Base-by-base conservation (phyloP, 441 rosid genomes). In the Cnidoscolus chayamansa region DNA sequence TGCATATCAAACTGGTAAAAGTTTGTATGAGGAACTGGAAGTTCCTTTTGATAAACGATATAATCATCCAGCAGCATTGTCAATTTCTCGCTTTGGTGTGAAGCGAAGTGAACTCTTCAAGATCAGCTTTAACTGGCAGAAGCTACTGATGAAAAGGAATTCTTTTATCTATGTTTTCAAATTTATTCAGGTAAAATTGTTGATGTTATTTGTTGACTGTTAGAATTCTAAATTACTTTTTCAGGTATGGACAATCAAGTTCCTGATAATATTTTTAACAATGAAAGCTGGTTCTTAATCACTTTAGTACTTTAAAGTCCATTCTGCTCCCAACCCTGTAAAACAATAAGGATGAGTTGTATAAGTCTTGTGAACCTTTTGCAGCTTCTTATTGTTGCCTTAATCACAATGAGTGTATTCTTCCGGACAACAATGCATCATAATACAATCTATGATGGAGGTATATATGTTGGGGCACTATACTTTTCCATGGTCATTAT, bases 401-500 rank as follows among this genome's bases (percentile, higher is more conserved):
- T 87, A 78, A 92, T 92, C 83, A 92, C 98, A 13, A 94, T 92
- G 98, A 94, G 94, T n/a, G 98, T 94, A 67, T 94, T 94, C 81
- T 69, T 89, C 84, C 92, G 97, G 76, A 81, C 96, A 77, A 82
- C 88, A 60, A 86, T 88, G 90, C 93, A 89, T 80, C 97, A 84
- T 78, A 72, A 81, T 72, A 85, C 97, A 72, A 77, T 94, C 30
- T 91, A 90, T 76, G 97, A 90, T 72, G 98, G 97, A 75, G 89
- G 91, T 79, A 75, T 94, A 76, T 92, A 87, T 79, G 90, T 90
- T 66, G 98, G 97, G 16, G 82, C 93, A 0, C 70, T 92, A 51
- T 94, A 94, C 88, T 94, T 94, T 76, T 94, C 98, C 67, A 94
- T 87, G 97, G 93, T 94, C 77, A 94, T 92, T 85, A 84, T 94